phyloP scores from a whole-genome alignment of 2,329 filamentous ascomycete species.

The Chalara sp. region DNA sequence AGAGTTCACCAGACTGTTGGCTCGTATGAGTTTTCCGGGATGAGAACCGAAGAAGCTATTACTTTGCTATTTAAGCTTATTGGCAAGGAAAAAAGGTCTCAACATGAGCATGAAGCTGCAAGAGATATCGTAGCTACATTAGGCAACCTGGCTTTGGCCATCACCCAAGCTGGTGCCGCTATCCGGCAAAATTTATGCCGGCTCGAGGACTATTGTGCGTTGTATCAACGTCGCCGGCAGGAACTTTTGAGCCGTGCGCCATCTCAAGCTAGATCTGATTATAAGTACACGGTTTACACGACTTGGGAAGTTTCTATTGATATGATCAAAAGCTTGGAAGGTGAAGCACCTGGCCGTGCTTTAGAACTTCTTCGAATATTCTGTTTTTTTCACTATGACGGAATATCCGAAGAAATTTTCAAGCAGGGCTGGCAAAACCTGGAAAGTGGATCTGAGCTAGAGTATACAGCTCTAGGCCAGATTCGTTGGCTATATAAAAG shows the following conservation, averaged over 20 bases:
- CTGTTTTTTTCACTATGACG: conserved; percentile 6
- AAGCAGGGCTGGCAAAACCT: neutral
- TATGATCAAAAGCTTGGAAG: conserved; percentile 1
- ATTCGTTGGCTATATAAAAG: neutral
- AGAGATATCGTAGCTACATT: conserved; percentile 8
- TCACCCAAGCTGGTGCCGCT: conserved; percentile 18
- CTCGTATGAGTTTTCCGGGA: conserved; percentile 13
- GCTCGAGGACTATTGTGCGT: conserved; percentile 1
- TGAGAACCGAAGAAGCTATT: conserved; percentile 22
- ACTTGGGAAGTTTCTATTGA: conserved; percentile 8
- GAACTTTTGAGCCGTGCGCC: neutral
- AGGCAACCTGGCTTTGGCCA: conserved; percentile 20
- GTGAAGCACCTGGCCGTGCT: neutral
- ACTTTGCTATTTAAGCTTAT: conserved; percentile 20
- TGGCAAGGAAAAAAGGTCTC: conserved; percentile 1
- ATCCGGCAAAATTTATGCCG: conserved; percentile 3
- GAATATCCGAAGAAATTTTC: conserved; percentile 3
- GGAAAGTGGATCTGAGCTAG: neutral
- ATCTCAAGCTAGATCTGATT: conserved; percentile 1
- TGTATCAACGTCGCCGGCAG: neutral
- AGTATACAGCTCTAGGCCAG: neutral
- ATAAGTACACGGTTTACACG: conserved; percentile 6
- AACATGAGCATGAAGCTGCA: conserved; percentile 8
- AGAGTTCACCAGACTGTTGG: conserved; percentile 24
- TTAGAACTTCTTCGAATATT: conserved; percentile 5